Percentiles rank a stretch among this genome's conserved stretches.
phyloP scores from a whole-genome alignment of 2,329 filamentous ascomycete species.

The Calonectria multiphialidica region DNA sequence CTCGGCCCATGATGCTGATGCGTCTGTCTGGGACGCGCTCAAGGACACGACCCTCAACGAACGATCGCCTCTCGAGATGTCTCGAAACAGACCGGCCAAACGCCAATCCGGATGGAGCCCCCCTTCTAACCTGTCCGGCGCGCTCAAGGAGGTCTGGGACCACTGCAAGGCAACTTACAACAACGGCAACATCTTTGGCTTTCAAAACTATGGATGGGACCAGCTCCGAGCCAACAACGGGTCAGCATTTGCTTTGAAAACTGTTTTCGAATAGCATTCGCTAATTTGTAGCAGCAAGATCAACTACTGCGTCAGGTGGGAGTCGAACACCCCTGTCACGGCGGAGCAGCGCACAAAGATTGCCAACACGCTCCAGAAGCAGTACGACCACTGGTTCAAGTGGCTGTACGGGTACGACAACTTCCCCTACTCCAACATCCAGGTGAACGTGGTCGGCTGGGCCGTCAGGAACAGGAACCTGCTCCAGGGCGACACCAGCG shows the following conservation, averaged over 20 bases:
- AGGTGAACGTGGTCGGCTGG: conserved; percentile 57
- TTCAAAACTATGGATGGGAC: conserved; percentile 52
- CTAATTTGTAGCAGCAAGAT: conserved; percentile 22
- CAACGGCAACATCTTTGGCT: conserved; percentile 36
- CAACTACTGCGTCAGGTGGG: conserved; percentile 57
- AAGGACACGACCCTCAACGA: conserved; percentile 20
- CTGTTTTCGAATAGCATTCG: neutral
- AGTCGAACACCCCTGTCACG: conserved; percentile 51
- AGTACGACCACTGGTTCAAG: conserved; percentile 56
- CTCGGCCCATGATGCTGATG: conserved; percentile 37
- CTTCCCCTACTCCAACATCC: conserved; percentile 55
- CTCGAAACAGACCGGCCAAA: conserved; percentile 43
- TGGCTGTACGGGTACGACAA: conserved; percentile 57
- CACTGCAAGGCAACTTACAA: conserved; percentile 45
- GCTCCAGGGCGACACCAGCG: conserved; percentile 52
- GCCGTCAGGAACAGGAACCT: conserved; percentile 53
- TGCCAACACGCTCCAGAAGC: conserved; percentile 48
- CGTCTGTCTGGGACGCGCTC: conserved; percentile 43
- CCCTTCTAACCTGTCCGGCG: conserved; percentile 36
- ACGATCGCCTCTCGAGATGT: conserved; percentile 21
- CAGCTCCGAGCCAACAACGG: conserved; percentile 47
- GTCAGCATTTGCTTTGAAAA: conserved; percentile 31
- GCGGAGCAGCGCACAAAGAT: conserved; percentile 53
- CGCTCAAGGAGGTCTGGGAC: conserved; percentile 48
- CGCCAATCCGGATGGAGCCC: conserved; percentile 46